These are phyloP conservation scores for Pharnaceum exiguum DNA, from an alignment of 148 eudicot genomes.

Conservation along the genomic window DNA sequence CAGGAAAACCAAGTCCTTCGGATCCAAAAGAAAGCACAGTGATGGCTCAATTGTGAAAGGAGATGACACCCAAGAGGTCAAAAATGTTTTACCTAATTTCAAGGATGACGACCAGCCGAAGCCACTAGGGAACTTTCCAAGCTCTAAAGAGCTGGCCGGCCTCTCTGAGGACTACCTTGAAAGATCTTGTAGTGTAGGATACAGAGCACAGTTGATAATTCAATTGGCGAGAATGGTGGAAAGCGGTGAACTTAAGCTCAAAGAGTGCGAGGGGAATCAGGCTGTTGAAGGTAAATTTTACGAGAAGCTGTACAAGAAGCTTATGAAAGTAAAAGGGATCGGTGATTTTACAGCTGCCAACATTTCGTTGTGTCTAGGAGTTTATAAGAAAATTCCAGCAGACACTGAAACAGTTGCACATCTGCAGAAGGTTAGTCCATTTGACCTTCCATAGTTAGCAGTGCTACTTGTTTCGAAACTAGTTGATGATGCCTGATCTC, in stretches of 20 bases:
- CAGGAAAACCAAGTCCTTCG: not conserved
- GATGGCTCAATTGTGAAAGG: too few relatives aligned
- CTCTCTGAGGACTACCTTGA: slow-evolving; percentile 2
- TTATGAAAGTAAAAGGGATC: slow-evolving; percentile 28
- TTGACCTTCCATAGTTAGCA: not conserved
- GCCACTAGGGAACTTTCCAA: slow-evolving; percentile 25
- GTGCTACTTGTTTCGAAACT: not conserved
- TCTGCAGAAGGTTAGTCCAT: slow-evolving; percentile 17
- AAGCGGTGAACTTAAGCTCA: slow-evolving; percentile 6
- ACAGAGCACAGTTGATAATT: slow-evolving; percentile 24
- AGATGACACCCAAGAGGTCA: too few relatives aligned
- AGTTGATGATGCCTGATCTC: not conserved
- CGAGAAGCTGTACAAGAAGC: not conserved
- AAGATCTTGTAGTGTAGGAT: slow-evolving; percentile 29
- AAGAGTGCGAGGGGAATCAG: slow-evolving; percentile 4
- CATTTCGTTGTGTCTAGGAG: slow-evolving; percentile 43
- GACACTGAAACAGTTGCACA: slow-evolving; percentile 45
- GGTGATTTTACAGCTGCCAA: slow-evolving; percentile 37
- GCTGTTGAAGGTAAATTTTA: not conserved
- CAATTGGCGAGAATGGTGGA: slow-evolving; percentile 17
- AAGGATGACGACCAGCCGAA: too few relatives aligned
- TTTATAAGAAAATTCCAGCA: slow-evolving; percentile 31
- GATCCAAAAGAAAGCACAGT: too few relatives aligned
- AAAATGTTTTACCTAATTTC: too few relatives aligned
- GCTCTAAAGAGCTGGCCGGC: slow-evolving; percentile 9